Evolutionary conservation across 805 yeast species (phyloP).

Genomic region (Phaffomyces opuntiae): DNA sequence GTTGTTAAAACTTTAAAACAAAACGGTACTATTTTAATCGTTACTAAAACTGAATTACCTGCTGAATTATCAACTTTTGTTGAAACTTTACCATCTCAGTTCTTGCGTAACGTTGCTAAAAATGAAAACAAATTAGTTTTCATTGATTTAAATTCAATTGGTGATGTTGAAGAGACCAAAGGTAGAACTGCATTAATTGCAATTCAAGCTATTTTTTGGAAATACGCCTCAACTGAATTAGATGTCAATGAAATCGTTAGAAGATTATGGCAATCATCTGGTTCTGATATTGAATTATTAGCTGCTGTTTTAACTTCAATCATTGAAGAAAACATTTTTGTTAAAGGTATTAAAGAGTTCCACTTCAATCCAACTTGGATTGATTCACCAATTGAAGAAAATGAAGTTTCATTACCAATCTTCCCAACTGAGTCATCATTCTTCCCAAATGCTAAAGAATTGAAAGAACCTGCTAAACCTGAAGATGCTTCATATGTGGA

Average conservation of each 20-base stretch:
- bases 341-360: constrained; percentile 34
- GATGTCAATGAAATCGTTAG: constrained; percentile 59
- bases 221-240: constrained; percentile 52
- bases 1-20: constrained; percentile 52
- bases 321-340: constrained; percentile 47
- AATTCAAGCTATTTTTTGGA: constrained; percentile 78
- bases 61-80: constrained; percentile 37
- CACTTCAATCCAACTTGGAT: constrained; percentile 22
- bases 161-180: constrained; percentile 61
- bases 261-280: constrained; percentile 73
- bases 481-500: constrained; percentile 39
- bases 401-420: constrained; percentile 38
- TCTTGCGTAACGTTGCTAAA: constrained; percentile 46
- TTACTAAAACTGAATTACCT: constrained; percentile 28
- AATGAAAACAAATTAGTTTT: constrained; percentile 47
- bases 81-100: constrained; percentile 46
- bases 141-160: constrained; percentile 56
- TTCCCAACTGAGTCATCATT: constrained; percentile 62
- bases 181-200: constrained; percentile 74
- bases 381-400: constrained; percentile 25
- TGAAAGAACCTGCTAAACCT: constrained; percentile 32
- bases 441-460: constrained; percentile 48
- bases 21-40: constrained; percentile 49
- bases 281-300: constrained; percentile 73
- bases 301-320: constrained; percentile 64